Evolutionary conservation across 768 basidiomycete genomes (phyloP).

Genomic region (Boletus tylopilopsis): DNA sequence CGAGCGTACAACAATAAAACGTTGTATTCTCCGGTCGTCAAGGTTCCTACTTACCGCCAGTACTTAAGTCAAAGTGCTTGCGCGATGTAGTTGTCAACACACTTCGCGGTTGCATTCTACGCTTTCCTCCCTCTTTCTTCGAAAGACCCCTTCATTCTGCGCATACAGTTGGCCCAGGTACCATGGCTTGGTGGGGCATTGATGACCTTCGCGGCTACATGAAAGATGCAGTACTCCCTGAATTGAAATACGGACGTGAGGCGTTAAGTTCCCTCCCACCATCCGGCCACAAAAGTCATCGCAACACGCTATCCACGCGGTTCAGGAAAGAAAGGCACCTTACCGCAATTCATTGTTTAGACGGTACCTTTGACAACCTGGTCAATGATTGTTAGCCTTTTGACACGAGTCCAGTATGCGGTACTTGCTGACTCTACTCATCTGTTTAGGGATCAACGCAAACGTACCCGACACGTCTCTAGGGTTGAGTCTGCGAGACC

Average conservation of each 20-base stretch:
- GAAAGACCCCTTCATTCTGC: background rate
- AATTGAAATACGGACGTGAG: slow-evolving; percentile 26
- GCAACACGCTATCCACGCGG: slow-evolving; percentile 32
- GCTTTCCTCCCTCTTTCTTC: background rate
- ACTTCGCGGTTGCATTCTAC: slow-evolving; percentile 1
- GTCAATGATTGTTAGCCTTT: slow-evolving; percentile 30
- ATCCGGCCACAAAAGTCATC: slow-evolving; percentile 33
- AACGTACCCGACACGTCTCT: slow-evolving; percentile 30
- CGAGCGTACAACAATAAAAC: slow-evolving; percentile 20
- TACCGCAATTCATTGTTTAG: slow-evolving; percentile 26
- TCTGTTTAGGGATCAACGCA: slow-evolving; percentile 21
- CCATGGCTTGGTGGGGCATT: slow-evolving; percentile 29
- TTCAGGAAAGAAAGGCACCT: slow-evolving; percentile 31
- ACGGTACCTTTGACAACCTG: slow-evolving; percentile 24
- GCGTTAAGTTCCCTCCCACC: slow-evolving; percentile 16
- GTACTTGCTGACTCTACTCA: slow-evolving; percentile 2
- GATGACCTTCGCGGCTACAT: slow-evolving; percentile 35
- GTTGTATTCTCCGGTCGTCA: slow-evolving; percentile 20
- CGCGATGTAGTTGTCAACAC: background rate
- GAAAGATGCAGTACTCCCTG: slow-evolving; percentile 32
- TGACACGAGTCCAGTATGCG: background rate
- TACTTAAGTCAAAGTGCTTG: slow-evolving; percentile 18
- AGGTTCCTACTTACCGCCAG: background rate
- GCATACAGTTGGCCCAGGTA: background rate
- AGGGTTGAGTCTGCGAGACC: slow-evolving; percentile 20